Evolutionary conservation across 1,139 yeast genomes (phyloP).

Genomic region (Yamadazyma triangularis): DNA sequence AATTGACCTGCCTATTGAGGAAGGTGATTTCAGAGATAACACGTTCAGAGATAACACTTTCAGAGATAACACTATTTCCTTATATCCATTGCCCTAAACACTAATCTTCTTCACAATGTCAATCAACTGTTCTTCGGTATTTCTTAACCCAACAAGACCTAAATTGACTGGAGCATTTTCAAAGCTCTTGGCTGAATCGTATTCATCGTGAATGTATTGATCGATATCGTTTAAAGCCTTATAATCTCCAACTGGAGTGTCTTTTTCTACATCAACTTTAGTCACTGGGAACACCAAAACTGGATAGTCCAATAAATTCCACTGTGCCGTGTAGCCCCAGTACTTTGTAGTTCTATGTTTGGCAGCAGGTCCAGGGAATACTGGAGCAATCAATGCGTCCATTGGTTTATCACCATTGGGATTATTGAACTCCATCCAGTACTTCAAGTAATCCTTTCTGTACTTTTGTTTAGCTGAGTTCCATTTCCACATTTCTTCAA

Average conservation of each 20-base stretch:
- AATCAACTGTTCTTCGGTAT: conserved; percentile 16
- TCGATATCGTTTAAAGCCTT: conserved; percentile 4
- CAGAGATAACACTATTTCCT: no score
- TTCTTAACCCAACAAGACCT: conserved; percentile 15
- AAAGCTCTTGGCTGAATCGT: conserved; percentile 13
- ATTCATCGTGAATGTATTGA: conserved; percentile 10
- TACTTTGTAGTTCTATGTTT: conserved; percentile 17
- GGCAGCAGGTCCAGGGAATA: conserved; percentile 18
- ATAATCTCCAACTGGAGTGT: conserved; percentile 10
- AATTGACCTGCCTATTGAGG: no score
- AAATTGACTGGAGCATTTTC: conserved; percentile 16
- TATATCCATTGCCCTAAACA: no score
- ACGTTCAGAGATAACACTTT: no score
- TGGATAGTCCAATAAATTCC: conserved; percentile 22
- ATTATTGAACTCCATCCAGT: conserved; percentile 14
- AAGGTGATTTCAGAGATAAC: no score
- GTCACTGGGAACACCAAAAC: conserved; percentile 18
- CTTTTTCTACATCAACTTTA: conserved; percentile 12
- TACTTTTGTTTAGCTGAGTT: conserved; percentile 17
- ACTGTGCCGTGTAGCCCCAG: conserved; percentile 19
- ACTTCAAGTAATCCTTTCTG: conserved; percentile 16
- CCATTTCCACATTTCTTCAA: conserved; percentile 16
- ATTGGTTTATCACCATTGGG: conserved; percentile 30
- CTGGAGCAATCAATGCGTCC: conserved; percentile 19
- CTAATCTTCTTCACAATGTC: conserved; percentile 10